These are phyloP conservation scores for Maudiozyma saulgeensis DNA, from an alignment of 805 yeast genomes.

Conservation along the genomic window DNA sequence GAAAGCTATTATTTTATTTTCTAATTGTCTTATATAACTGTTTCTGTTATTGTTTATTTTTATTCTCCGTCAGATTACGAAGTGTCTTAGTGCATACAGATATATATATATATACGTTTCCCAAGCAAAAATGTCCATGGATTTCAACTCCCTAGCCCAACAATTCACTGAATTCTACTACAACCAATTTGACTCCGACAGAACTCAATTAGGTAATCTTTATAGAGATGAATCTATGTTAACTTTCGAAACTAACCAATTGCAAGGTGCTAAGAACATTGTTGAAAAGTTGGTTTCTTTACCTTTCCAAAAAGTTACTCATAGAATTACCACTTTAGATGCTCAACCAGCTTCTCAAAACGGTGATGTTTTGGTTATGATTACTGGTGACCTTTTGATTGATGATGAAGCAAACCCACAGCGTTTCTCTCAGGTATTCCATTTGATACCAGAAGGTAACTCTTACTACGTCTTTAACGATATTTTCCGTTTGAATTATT, in stretches of 20 bases:
- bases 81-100: no score
- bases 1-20: no score
- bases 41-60: no score
- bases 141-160: constrained; percentile 43
- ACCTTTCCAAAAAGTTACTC: constrained; percentile 89
- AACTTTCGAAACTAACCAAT: constrained; percentile 89
- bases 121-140: constrained; percentile 26
- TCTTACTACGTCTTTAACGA: constrained; percentile 94
- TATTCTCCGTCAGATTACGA: no score
- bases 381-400: constrained; percentile 83
- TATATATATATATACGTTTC: not conserved
- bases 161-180: constrained; percentile 93
- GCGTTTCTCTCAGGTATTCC: constrained; percentile 96
- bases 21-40: no score
- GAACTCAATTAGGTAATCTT: constrained; percentile 83
- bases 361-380: constrained; percentile 93
- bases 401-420: constrained; percentile 95
- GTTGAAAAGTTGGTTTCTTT: constrained; percentile 84
- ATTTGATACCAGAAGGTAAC: constrained; percentile 83
- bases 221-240: constrained; percentile 97
- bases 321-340: constrained; percentile 88
- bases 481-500: constrained; percentile 88
- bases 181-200: constrained; percentile 87
- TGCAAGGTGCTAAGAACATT: constrained; percentile 88
- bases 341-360: constrained; percentile 95